A percentile compares a stretch with the other conserved stretches of the same genome.
These are phyloP conservation scores for Jamesozyma spencerorum DNA, from an alignment of 805 yeast genomes.

Conservation along the genomic window DNA sequence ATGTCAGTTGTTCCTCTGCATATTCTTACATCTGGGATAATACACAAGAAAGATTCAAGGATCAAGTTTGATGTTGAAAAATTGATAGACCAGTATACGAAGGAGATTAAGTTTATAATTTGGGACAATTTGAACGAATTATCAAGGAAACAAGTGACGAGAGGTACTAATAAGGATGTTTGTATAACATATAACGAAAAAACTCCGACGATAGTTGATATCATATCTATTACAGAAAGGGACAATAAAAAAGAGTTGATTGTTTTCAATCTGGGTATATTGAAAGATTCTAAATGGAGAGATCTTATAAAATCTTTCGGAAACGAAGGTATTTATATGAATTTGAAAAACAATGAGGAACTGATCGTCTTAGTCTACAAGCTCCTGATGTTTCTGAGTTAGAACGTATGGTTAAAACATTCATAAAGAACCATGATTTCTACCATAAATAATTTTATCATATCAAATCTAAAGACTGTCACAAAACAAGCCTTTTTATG, in stretches of 20 bases:
- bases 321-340: neutral
- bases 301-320: neutral
- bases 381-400: neutral
- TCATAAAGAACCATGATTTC: no score
- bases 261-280: neutral
- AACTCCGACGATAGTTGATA: neutral
- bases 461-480: no score
- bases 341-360: neutral
- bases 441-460: no score
- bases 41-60: no score
- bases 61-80: neutral
- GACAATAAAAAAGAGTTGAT: neutral
- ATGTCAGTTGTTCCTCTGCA: slow-evolving; percentile 2
- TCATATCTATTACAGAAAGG: neutral
- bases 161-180: neutral
- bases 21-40: neutral
- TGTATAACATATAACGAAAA: neutral
- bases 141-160: neutral
- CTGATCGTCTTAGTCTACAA: neutral
- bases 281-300: neutral
- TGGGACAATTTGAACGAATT: neutral
- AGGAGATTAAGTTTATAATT: neutral
- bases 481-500: no score
- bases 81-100: neutral
- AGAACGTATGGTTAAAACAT: no score